phyloP scores from a whole-genome alignment of 306 rosid species.

The Corylus avellana region DNA sequence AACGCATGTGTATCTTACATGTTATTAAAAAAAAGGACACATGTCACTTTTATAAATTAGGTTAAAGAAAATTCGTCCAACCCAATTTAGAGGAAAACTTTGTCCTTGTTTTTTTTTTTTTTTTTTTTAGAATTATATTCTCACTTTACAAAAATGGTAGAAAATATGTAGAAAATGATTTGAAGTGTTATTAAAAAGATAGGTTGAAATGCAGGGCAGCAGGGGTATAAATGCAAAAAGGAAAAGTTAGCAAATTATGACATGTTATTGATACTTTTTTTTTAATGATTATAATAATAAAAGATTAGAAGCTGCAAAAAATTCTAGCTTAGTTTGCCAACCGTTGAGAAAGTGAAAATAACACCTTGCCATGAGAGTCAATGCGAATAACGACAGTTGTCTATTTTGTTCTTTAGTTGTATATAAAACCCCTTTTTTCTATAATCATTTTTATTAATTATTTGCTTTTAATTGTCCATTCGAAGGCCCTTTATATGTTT shows the following conservation, averaged over 20 bases:
- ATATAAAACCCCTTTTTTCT: background rate
- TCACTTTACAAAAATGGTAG: background rate
- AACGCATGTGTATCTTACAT: too few relatives aligned
- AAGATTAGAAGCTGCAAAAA: conserved; percentile 9
- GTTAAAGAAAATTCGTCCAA: too few relatives aligned
- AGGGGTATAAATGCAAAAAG: conserved; percentile 9
- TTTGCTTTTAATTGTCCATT: background rate
- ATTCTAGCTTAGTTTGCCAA: conserved; percentile 49
- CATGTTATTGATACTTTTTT: background rate
- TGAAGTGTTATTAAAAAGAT: background rate
- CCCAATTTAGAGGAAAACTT: too few relatives aligned
- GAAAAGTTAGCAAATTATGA: background rate
- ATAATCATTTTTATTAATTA: background rate
- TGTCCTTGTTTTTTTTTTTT: too few relatives aligned
- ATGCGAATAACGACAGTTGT: conserved; percentile 20
- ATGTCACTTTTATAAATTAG: too few relatives aligned
- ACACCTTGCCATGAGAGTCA: conserved; percentile 32
- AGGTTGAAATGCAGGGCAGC: background rate
- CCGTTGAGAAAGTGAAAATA: conserved; percentile 36
- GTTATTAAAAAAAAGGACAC: too few relatives aligned
- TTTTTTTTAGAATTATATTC: too few relatives aligned
- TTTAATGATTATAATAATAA: background rate
- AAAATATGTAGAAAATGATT: background rate
- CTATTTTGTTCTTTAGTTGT: conserved; percentile 13
- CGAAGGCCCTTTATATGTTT: conserved; percentile 20